A percentile compares a stretch with the other conserved stretches of the same genome.
Conservation (phyloP, 768 basidiomycete genomes). For the Lentinula lateritia region DNA sequence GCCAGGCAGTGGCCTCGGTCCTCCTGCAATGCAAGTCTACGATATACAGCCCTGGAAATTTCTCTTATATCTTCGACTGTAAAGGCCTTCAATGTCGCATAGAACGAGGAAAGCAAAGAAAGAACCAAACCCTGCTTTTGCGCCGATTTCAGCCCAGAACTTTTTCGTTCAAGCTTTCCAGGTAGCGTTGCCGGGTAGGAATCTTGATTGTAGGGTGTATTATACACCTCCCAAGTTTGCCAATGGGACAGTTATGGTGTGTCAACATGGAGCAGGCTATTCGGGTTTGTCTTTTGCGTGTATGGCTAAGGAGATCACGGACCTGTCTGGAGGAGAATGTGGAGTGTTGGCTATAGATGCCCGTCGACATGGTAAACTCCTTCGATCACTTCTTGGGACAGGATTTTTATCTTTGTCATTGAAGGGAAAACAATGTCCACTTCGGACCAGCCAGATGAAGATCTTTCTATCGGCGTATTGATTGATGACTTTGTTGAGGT, state of each 20-base stretch:
- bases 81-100: conserved; percentile 29
- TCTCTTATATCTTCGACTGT: conserved; percentile 6
- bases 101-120: conserved; percentile 22
- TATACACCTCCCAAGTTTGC: conserved; percentile 62
- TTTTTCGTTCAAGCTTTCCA: conserved; percentile 81
- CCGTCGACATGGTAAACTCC: conserved; percentile 73
- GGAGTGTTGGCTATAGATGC: conserved; percentile 83
- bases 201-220: conserved; percentile 74
- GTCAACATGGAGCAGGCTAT: conserved; percentile 95
- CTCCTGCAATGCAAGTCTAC: conserved; percentile 54
- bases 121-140: conserved; percentile 53
- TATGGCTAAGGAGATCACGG: conserved; percentile 74
- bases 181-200: conserved; percentile 56
- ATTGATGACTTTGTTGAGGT: conserved; percentile 70
- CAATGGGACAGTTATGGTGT: conserved; percentile 70
- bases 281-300: conserved; percentile 87
- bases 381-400: not conserved
- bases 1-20: conserved; percentile 53
- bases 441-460: conserved; percentile 23
- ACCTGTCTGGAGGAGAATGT: conserved; percentile 58
- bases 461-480: conserved; percentile 71
- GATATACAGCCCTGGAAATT: conserved; percentile 11
- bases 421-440: conserved; percentile 22
- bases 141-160: conserved; percentile 71
- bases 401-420: conserved; percentile 46